phyloP scores from a whole-genome alignment of 768 basidiomycete species.

The Saitozyma podzolica region DNA sequence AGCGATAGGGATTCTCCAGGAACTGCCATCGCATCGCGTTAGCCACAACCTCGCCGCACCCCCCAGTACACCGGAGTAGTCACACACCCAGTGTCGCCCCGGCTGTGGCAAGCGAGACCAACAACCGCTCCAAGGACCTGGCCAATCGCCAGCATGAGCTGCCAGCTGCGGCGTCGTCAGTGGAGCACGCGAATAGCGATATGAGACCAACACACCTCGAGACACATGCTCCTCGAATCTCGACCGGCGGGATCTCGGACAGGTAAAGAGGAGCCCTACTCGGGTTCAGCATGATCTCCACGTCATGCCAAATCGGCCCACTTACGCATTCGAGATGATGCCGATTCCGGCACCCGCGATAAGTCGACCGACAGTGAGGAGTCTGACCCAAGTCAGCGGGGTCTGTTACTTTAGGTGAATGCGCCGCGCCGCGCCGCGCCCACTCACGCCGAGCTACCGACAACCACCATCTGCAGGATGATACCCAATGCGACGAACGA shows the following conservation, averaged over 20 bases:
- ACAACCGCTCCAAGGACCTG: constrained; percentile 52
- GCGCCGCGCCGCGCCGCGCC: background rate
- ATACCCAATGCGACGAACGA: constrained; percentile 43
- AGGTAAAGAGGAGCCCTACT: constrained; percentile 50
- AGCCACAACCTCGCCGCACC: background rate
- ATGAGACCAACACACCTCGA: constrained; percentile 15
- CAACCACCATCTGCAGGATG: constrained; percentile 40
- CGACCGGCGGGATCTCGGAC: constrained; percentile 50
- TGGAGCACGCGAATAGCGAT: background rate
- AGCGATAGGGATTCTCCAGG: constrained; percentile 46
- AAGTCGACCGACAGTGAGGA: constrained; percentile 49
- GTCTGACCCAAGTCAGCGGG: constrained; percentile 13
- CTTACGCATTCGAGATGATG: constrained; percentile 40
- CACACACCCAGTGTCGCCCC: constrained; percentile 24
- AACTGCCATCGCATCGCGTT: constrained; percentile 5
- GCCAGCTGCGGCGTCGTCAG: constrained; percentile 40
- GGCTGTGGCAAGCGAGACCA: constrained; percentile 45
- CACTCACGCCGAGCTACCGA: constrained; percentile 26
- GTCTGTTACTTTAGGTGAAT: background rate
- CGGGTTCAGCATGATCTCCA: background rate
- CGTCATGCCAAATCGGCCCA: background rate
- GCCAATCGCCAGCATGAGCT: constrained; percentile 51
- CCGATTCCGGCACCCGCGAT: constrained; percentile 51
- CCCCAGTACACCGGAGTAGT: background rate
- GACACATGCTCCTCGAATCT: constrained; percentile 50